Evolutionary conservation across 2,329 filamentous ascomycete species (phyloP), one percentile per base, ranked within the genome.

Genomic region (Verruconis gallopava): DNA sequence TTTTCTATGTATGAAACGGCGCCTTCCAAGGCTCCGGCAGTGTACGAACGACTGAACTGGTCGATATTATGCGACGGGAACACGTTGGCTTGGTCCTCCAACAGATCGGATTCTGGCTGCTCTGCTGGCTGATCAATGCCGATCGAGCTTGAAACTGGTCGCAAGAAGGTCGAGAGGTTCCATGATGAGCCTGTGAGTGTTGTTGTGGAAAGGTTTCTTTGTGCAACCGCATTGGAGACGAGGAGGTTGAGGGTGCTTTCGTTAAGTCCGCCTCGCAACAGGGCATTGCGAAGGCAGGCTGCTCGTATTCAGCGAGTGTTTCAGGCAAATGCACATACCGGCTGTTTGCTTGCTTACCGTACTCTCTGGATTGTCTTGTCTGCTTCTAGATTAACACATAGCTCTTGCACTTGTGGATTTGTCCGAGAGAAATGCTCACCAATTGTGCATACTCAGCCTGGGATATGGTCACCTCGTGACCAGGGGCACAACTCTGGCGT

Each of bases 391-490:
- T n/a, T n/a, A n/a, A n/a, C n/a, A n/a, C n/a, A n/a, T n/a, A n/a
- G n/a, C n/a, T n/a, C n/a, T n/a, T n/a, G n/a, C n/a, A n/a, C n/a
- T n/a, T n/a, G n/a, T n/a, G n/a, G n/a, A n/a, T n/a, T n/a, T n/a
- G n/a, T n/a, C n/a, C n/a, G n/a, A n/a, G n/a, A n/a, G n/a, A n/a
- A n/a, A 51, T 48, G 44, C 68, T 57, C 49, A 77, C 65, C 46
- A 85, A 64, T 38, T 57, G 58, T 38, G 78, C 69, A 58, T 85
- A 75, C 53, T 85, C 77, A 38, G 60, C 56, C 52, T 68, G 75
- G 28, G 71, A 62, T 42, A 85, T 15, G 18, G 36, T 32, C 1
- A 43, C 25, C n/a, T 21, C 15, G 20, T 33, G 9, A 22, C 33
- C 35, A 25, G 40, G 33, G 18, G 12, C 6, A 36, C 9, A 33